phyloP scores from a whole-genome alignment of 768 basidiomycete species.

The Kwoniella dejecticola region DNA sequence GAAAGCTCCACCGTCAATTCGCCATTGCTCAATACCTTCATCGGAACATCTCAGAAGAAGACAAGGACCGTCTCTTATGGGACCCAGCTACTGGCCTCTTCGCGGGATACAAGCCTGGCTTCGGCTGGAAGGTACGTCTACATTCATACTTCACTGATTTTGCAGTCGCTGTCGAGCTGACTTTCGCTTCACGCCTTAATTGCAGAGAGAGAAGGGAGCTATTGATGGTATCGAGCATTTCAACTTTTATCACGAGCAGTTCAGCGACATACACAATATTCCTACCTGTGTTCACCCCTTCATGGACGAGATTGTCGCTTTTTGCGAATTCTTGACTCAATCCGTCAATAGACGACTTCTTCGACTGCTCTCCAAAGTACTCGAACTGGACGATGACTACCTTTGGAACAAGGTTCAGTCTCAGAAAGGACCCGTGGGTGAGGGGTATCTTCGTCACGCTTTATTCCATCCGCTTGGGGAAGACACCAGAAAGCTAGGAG shows the following conservation, averaged over 20 bases:
- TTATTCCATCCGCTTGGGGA: constrained; percentile 10
- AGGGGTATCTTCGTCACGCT: constrained; percentile 18
- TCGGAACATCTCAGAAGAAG: constrained; percentile 23
- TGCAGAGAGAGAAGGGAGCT: constrained; percentile 20
- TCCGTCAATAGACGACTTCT: constrained; percentile 37
- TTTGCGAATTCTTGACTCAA: constrained; percentile 14
- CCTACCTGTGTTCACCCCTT: constrained; percentile 21
- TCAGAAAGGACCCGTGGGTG: constrained; percentile 8
- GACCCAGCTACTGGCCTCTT: constrained; percentile 23
- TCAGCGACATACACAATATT: constrained; percentile 7
- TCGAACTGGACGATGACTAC: constrained; percentile 44
- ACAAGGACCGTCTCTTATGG: constrained; percentile 23
- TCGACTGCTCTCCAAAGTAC: constrained; percentile 41
- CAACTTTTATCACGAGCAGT: constrained; percentile 25
- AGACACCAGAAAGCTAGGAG: background rate
- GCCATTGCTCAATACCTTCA: constrained; percentile 26
- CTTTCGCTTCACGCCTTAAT: too few relatives aligned
- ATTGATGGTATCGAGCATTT: constrained; percentile 23
- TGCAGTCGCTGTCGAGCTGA: too few relatives aligned
- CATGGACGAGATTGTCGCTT: constrained; percentile 24
- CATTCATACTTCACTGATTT: background rate
- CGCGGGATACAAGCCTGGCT: constrained; percentile 24
- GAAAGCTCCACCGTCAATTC: constrained; percentile 22
- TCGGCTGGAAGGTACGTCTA: constrained; percentile 24
- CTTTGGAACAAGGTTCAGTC: constrained; percentile 43